Percentiles rank a stretch among this genome's conserved stretches.
Conservation (phyloP, 768 basidiomycete species). For the Lyophyllum atratum region DNA sequence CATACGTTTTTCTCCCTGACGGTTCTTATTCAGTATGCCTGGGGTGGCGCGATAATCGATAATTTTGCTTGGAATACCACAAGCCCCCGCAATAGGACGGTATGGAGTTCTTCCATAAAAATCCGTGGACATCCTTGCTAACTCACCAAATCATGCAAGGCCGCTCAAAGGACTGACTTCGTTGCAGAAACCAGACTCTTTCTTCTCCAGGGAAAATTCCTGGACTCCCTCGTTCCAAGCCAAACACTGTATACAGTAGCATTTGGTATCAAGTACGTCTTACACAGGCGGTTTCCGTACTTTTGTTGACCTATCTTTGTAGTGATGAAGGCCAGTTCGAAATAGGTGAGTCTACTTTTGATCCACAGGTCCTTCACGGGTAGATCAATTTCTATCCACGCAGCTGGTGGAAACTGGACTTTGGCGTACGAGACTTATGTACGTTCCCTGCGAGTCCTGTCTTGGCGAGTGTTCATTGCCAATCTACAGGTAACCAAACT, state of each 20-base stretch:
- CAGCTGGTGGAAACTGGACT: constrained; percentile 27
- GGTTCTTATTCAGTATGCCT: constrained; percentile 26
- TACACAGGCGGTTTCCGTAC: neutral
- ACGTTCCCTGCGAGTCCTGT: neutral
- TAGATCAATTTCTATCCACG: neutral
- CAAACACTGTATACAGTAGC: constrained; percentile 30
- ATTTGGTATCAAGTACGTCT: constrained; percentile 33
- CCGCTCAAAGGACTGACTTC: constrained; percentile 28
- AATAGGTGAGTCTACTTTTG: neutral
- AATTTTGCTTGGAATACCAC: constrained; percentile 36
- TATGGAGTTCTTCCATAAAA: neutral
- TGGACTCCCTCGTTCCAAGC: constrained; percentile 27
- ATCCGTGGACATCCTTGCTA: neutral
- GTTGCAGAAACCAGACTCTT: constrained; percentile 28
- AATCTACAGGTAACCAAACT: constrained; percentile 23
- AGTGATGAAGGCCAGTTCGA: neutral
- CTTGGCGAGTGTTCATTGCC: neutral
- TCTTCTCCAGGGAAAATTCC: constrained; percentile 27
- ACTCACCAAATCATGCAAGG: constrained; percentile 3
- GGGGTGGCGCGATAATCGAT: constrained; percentile 35
- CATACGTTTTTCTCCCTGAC: neutral
- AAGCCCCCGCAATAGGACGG: constrained; percentile 26
- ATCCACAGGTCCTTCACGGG: neutral
- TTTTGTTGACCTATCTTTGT: neutral
- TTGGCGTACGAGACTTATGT: constrained; percentile 26